These are phyloP conservation scores for Pelargonium citronellum DNA, from an alignment of 441 rosid genomes.

Conservation along the genomic window DNA sequence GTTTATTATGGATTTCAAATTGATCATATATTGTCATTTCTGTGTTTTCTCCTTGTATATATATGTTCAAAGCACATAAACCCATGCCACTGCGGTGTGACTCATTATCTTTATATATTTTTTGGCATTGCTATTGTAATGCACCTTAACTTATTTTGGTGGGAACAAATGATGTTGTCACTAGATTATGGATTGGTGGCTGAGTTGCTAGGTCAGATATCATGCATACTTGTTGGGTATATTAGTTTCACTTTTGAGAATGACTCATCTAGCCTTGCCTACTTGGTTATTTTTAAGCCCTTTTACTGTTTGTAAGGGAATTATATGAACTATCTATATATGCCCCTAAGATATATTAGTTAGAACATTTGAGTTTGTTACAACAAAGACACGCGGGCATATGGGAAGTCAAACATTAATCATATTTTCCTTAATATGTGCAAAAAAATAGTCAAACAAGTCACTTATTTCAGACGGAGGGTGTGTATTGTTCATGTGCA, in stretches of 20 bases:
- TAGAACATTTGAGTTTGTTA: no score
- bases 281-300: background rate
- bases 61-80: no score
- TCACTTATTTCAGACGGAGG: no score
- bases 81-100: no score
- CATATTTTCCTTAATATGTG: background rate
- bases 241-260: background rate
- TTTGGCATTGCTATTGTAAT: background rate
- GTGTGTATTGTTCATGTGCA: no score
- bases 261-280: background rate
- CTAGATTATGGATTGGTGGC: background rate
- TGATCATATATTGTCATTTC: background rate
- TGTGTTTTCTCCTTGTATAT: background rate
- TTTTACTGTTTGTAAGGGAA: no score
- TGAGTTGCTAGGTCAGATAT: background rate
- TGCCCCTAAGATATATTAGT: no score
- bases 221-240: background rate
- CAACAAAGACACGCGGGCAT: no score
- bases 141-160: background rate
- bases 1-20: constrained; percentile 3
- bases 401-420: no score
- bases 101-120: no score
- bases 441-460: no score
- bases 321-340: no score
- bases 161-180: background rate